Evolutionary conservation across 768 basidiomycete species (phyloP), one percentile per base, ranked within the genome.

Genomic region (Leccinum imitatum): DNA sequence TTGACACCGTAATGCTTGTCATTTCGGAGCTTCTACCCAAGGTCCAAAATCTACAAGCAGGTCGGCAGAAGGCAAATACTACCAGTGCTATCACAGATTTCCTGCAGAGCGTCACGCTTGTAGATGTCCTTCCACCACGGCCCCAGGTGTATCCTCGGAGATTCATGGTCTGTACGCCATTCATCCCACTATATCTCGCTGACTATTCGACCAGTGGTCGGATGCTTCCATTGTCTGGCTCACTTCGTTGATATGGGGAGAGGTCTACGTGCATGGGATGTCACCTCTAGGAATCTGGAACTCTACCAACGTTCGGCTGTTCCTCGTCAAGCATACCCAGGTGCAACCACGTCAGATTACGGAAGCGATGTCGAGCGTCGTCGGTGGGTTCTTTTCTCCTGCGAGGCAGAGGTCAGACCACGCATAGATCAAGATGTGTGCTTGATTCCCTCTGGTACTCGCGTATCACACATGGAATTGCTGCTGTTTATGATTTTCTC

Each of bases 211-310:
- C 9, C 58, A 95, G 92, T 97, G 95, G 95, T 91, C 94, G 13
- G 91, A 95, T 65, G 88, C 92, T 2, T 95, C 93, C 3, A 80
- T 90, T 60, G 82, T 95, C 17, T 98, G 97, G 96, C 80, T 96
- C 39, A 91, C 94, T 4, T 94, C 92, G 1, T 76, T 98, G 56
- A 87, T 95, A 21, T 99, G 96, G 95, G 95, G 97, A 44, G 93
- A 95, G 70, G 84, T 96, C 19, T 99, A 95, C 70, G 90, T 97
- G 21, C 87, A 90, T 51, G 90, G 88, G 6, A 90, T 95, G 85
- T 84, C 87, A 2, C 90, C 90, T 1, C 78, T 94, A 23, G 92
- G 91, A 13, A 85, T 95, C 47, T 98, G 95, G 94, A 92, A 91
- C 65, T 84, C 86, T 19, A 97, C 95, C 14, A 89, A 86, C 53